phyloP scores from a whole-genome alignment of 2,329 filamentous ascomycete genomes.

The Penicillium sp. region DNA sequence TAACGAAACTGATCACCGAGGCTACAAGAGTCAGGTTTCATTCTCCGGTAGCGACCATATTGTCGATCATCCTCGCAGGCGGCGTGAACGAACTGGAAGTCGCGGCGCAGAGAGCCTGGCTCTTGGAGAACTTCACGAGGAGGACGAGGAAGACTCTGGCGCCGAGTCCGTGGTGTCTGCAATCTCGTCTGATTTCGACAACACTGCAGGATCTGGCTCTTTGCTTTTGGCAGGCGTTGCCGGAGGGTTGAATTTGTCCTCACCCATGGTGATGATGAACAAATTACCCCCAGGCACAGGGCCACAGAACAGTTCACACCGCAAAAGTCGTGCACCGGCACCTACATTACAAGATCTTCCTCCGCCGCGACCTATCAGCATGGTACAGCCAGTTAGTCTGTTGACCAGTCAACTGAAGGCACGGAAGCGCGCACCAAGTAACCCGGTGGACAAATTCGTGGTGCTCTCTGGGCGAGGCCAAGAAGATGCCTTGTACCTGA shows the following conservation, averaged over 20 bases:
- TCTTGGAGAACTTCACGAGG: slow-evolving; percentile 38
- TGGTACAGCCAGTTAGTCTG: slow-evolving; percentile 57
- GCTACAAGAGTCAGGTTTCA: slow-evolving; percentile 56
- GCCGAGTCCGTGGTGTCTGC: slow-evolving; percentile 51
- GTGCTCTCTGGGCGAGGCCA: slow-evolving; percentile 63
- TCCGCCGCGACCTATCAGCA: slow-evolving; percentile 62
- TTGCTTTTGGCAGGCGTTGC: slow-evolving; percentile 52
- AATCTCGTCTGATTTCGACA: slow-evolving; percentile 57
- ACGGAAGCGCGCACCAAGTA: slow-evolving; percentile 58
- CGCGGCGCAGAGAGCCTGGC: slow-evolving; percentile 32
- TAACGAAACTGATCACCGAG: slow-evolving; percentile 58
- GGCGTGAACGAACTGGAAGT: slow-evolving; percentile 28
- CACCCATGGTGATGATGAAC: slow-evolving; percentile 47
- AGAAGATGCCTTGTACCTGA: slow-evolving; percentile 62
- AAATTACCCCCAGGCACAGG: slow-evolving; percentile 38
- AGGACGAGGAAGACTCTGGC: slow-evolving; percentile 48
- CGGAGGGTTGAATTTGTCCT: slow-evolving; percentile 52
- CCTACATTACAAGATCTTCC: slow-evolving; percentile 60
- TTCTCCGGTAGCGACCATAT: slow-evolving; percentile 42
- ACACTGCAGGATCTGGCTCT: slow-evolving; percentile 58
- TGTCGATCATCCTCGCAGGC: slow-evolving; percentile 33
- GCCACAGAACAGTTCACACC: slow-evolving; percentile 50
- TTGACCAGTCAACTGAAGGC: slow-evolving; percentile 60
- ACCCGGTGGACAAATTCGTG: slow-evolving; percentile 63
- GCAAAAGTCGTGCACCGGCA: slow-evolving; percentile 49